Evolutionary conservation across 768 basidiomycete genomes (phyloP).

Genomic region (Hypsizygus marmoreus): DNA sequence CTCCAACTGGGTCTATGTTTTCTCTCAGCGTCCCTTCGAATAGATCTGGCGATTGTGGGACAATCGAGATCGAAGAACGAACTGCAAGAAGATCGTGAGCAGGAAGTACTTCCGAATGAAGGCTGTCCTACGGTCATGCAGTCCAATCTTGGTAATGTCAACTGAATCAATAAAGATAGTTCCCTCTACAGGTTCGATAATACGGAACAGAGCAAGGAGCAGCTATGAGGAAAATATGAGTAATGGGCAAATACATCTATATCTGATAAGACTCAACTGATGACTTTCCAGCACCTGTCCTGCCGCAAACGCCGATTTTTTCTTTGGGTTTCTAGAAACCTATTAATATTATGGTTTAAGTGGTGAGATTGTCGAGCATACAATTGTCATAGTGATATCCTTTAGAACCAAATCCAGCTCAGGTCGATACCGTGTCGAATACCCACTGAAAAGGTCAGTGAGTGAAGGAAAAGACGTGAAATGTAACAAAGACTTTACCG

Average conservation of each 20-base stretch:
- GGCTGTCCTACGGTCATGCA: constrained; percentile 60
- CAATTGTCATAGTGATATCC: constrained; percentile 70
- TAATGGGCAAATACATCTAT: background rate
- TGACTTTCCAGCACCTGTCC: constrained; percentile 83
- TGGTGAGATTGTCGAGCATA: constrained; percentile 33
- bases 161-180: constrained; percentile 73
- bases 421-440: constrained; percentile 78
- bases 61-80: constrained; percentile 79
- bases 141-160: constrained; percentile 74
- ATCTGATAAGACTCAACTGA: constrained; percentile 49
- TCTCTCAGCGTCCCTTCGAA: constrained; percentile 78
- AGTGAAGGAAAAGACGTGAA: background rate
- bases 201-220: constrained; percentile 73
- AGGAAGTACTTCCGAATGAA: constrained; percentile 2
- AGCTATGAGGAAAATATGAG: constrained; percentile 37
- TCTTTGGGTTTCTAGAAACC: constrained; percentile 65
- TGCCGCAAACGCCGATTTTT: constrained; percentile 87
- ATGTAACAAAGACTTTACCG: constrained; percentile 50
- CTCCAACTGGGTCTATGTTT: constrained; percentile 87
- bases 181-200: constrained; percentile 70
- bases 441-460: constrained; percentile 45
- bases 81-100: constrained; percentile 40
- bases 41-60: constrained; percentile 76
- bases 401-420: constrained; percentile 82
- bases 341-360: constrained; percentile 1